Evolutionary conservation across 495 filamentous ascomycete species (phyloP).

Genomic region (Daldinia caldariorum): DNA sequence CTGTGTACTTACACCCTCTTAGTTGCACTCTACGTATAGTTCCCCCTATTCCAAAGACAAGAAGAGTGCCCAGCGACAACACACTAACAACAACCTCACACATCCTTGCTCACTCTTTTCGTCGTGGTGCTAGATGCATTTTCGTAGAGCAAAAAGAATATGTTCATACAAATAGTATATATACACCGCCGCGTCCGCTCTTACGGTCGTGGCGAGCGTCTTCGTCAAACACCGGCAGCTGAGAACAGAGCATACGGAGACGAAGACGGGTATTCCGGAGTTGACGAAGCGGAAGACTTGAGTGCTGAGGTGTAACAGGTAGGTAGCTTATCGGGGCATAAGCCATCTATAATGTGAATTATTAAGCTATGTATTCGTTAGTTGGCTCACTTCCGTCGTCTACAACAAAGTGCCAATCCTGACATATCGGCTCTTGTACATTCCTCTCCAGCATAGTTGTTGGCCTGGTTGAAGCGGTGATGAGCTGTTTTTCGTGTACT

Average conservation of each 20-base stretch:
- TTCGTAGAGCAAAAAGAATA: slow-evolving; percentile 67
- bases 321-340: no score
- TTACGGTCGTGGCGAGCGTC: slow-evolving; percentile 60
- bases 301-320: not conserved
- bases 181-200: slow-evolving; percentile 63
- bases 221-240: slow-evolving; percentile 65
- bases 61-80: not conserved
- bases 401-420: no score
- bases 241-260: slow-evolving; percentile 70
- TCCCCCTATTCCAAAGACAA: not conserved
- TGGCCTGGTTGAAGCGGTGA: no score
- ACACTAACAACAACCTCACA: no score
- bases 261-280: slow-evolving; percentile 60
- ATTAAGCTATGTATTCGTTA: not conserved
- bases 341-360: not conserved
- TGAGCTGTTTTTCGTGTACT: no score
- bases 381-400: no score
- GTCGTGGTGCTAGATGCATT: slow-evolving; percentile 66
- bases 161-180: no score
- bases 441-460: no score
- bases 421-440: no score
- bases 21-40: slow-evolving; percentile 42
- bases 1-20: slow-evolving; percentile 44
- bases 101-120: slow-evolving; percentile 53
- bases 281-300: slow-evolving; percentile 36